Evolutionary conservation across 108 stramenopile genomes (phyloP).

Genomic region (Cylindrotheca closterium): DNA sequence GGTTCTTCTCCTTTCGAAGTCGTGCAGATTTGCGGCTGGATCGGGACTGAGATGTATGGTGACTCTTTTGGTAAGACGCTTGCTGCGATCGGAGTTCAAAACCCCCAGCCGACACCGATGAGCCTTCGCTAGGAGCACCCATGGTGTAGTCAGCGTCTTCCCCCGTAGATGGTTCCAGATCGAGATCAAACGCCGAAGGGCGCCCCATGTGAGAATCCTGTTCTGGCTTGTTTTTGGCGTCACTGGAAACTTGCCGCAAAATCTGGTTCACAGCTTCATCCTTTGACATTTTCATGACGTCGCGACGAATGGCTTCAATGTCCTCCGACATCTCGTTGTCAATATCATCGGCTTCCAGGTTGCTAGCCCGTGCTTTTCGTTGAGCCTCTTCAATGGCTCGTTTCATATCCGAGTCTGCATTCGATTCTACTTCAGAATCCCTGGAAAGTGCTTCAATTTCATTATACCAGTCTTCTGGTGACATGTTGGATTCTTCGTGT

Average conservation of each 20-base stretch:
- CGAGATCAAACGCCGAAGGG: not conserved
- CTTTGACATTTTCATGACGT: not conserved
- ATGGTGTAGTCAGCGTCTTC: not conserved
- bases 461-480: not conserved
- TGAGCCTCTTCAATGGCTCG: not conserved
- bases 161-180: not conserved
- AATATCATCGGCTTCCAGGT: not conserved
- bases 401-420: not conserved
- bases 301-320: not conserved
- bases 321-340: not conserved
- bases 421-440: not conserved
- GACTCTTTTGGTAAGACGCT: not conserved
- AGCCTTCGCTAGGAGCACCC: not conserved
- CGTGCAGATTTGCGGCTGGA: not conserved
- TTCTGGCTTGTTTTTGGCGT: not conserved
- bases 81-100: not conserved
- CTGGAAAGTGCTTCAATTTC: not conserved
- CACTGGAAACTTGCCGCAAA: not conserved
- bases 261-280: not conserved
- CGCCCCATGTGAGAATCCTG: not conserved
- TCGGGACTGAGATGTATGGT: not conserved
- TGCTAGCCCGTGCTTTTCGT: not conserved
- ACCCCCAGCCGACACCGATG: not conserved
- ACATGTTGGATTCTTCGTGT: not conserved
- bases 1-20: not conserved